Percentiles rank a stretch among this genome's conserved stretches.
These are phyloP conservation scores for Pseudogymnoascus sp. DNA, from an alignment of 2,329 filamentous ascomycete species.

Conservation along the genomic window DNA sequence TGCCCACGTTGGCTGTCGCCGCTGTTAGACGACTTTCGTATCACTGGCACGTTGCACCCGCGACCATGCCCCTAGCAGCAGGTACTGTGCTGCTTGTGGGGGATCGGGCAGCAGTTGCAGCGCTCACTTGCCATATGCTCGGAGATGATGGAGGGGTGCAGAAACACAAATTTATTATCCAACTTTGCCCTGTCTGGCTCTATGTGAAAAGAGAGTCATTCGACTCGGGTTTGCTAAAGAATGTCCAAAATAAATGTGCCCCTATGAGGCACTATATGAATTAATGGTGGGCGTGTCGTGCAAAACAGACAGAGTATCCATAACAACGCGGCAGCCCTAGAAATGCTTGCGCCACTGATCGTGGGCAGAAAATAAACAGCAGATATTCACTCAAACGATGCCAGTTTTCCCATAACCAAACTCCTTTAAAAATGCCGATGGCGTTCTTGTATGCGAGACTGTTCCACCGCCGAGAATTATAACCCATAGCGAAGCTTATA, in stretches of 20 bases:
- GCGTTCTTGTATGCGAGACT: background rate
- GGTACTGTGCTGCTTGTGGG: background rate
- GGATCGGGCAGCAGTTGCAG: background rate
- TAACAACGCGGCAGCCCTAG: background rate
- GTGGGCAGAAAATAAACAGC: background rate
- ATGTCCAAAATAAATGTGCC: constrained; percentile 1
- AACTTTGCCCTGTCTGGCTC: background rate
- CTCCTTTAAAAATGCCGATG: background rate
- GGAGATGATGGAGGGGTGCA: background rate
- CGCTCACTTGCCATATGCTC: background rate
- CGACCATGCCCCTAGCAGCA: background rate
- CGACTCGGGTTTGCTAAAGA: background rate
- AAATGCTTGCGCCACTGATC: background rate
- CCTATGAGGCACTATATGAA: background rate
- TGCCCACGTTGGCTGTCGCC: background rate
- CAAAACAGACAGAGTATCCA: background rate
- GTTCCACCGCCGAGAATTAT: background rate
- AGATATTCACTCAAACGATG: background rate
- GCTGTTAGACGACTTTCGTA: background rate
- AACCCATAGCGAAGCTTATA: background rate
- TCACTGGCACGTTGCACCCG: constrained; percentile 1
- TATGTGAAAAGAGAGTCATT: constrained; percentile 3
- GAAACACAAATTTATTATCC: constrained; percentile 5
- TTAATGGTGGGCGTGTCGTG: background rate
- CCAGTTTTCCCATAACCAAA: constrained; percentile 2